Conservation (phyloP, 257 asterid genomes). For the Solanum arcanum region DNA sequence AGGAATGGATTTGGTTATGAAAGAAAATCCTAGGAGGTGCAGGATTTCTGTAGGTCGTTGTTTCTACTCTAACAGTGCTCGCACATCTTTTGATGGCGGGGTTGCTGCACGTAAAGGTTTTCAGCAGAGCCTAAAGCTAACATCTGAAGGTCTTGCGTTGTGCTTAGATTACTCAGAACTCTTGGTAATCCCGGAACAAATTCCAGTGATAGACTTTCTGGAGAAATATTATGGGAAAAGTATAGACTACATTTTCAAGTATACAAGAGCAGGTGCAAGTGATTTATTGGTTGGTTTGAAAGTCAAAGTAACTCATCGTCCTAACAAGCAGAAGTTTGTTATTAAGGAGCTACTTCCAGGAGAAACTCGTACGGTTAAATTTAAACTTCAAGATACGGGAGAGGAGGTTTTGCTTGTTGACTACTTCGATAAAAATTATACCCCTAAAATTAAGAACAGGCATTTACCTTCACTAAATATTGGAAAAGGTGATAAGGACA, state of each 20-base stretch:
- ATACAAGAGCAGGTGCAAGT: neutral
- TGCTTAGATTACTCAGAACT: constrained; percentile 45
- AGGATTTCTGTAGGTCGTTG: constrained; percentile 33
- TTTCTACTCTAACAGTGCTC: constrained; percentile 15
- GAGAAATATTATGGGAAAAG: neutral
- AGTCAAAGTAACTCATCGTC: constrained; percentile 52
- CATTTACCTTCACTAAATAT: constrained; percentile 49
- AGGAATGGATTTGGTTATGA: constrained; percentile 59
- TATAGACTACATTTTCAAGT: constrained; percentile 8
- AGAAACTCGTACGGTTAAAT: constrained; percentile 9
- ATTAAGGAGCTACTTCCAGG: constrained; percentile 16
- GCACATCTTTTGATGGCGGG: constrained; percentile 20
- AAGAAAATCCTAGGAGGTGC: constrained; percentile 43
- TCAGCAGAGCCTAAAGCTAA: constrained; percentile 47
- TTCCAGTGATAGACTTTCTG: constrained; percentile 36
- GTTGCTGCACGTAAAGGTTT: constrained; percentile 44
- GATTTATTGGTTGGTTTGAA: constrained; percentile 41
- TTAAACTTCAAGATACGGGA: constrained; percentile 17
- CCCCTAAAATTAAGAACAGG: constrained; percentile 12
- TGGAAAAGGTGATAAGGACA: constrained; percentile 25
- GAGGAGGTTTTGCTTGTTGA: constrained; percentile 11
- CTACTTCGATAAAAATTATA: constrained; percentile 41
- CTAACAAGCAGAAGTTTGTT: constrained; percentile 34
- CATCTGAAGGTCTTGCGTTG: constrained; percentile 39
- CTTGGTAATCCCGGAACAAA: constrained; percentile 26